Conservation (phyloP, 305 asterid genomes). For the Plantago lanceolata region DNA sequence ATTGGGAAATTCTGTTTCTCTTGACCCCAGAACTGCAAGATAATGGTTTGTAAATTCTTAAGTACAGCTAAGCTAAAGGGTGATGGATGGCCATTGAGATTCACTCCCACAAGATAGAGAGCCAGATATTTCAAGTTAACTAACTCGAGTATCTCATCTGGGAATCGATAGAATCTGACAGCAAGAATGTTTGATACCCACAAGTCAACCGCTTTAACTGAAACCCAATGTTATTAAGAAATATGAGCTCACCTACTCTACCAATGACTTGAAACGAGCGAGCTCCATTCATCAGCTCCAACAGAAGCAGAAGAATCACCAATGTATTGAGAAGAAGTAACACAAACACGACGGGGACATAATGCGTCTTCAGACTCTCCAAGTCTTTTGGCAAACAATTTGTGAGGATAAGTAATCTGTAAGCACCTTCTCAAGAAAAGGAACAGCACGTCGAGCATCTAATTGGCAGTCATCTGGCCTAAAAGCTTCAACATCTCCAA, state of each 20-base stretch:
- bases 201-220: background rate
- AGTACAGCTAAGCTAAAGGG: conserved; percentile 17
- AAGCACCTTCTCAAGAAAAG: conserved; percentile 65
- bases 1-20: background rate
- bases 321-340: background rate
- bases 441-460: conserved; percentile 70
- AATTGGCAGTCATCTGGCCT: conserved; percentile 76
- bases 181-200: conserved; percentile 13
- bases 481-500: conserved; percentile 72
- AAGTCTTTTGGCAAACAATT: background rate
- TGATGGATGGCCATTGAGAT: background rate
- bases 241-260: background rate
- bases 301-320: background rate
- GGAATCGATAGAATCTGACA: background rate
- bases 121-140: conserved; percentile 25
- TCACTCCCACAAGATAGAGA: background rate
- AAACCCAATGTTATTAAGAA: background rate
- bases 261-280: conserved; percentile 22
- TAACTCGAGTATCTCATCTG: conserved; percentile 16
- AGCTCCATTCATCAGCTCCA: background rate
- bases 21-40: background rate
- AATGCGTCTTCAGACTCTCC: background rate
- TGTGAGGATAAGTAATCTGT: conserved; percentile 9
- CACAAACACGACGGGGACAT: background rate
- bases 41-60: conserved; percentile 18